Evolutionary conservation across 2,329 filamentous ascomycete species (phyloP), one percentile per base, ranked within the genome.

Genomic region (Chaetomiaceae sp.): DNA sequence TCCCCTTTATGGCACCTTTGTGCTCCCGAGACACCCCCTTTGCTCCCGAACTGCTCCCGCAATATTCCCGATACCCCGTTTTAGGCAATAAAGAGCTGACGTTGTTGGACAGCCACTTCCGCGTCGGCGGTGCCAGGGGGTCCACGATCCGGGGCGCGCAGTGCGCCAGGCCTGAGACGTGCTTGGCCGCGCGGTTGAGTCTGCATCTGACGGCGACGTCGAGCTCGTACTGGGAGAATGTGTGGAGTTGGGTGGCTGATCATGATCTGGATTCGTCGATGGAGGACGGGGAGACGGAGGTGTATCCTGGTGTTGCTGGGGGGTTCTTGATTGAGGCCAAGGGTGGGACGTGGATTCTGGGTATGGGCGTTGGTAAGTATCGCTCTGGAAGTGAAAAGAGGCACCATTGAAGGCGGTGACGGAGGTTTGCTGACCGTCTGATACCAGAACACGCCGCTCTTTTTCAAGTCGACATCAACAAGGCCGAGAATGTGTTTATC

Each of bases 401-500:
- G n/a, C n/a, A n/a, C n/a, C n/a, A n/a, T n/a, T n/a, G n/a, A n/a
- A n/a, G n/a, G n/a, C n/a, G n/a, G n/a, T n/a, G n/a, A n/a, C n/a
- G n/a, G n/a, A n/a, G n/a, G n/a, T n/a, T n/a, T n/a, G n/a, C n/a
- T n/a, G n/a, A 74, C 54, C 76, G 73, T 4, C 70, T 75, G 1
- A 73, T 74, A 3, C 75, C 70, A 40, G 79, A 83, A 66, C 79
- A 83, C 62, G 75, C 73, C 65, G 74, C 74, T 63, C 64, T 82
- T 42, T 83, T 82, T 65, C 77, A 82, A 64, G 74, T 81, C 56
- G 76, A 79, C 55, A 63, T 81, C 45, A 67, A 70, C 42, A 65
- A 67, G 31, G 76, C 77, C 1, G 60, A 67, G 48, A 77, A 78
- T 53, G 71, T 81, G 8, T 68, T 77, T 48, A 67, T 76, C 13